These are phyloP conservation scores for Podospora pseudoanserina DNA, from an alignment of 495 filamentous ascomycete genomes.

Conservation along the genomic window DNA sequence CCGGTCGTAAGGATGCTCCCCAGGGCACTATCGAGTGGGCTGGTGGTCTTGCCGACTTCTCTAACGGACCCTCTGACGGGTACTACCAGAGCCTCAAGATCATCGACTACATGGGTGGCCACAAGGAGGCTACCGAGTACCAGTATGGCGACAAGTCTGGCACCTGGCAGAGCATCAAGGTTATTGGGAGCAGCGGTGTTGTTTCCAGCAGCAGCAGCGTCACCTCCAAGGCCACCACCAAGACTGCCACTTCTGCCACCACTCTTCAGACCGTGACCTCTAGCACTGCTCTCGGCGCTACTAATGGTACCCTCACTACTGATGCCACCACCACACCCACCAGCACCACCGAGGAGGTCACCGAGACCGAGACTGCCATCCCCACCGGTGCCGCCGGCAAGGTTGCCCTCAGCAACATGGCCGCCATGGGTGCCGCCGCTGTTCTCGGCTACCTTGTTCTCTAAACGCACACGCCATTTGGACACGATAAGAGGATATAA, in stretches of 20 bases:
- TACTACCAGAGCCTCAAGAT: slow-evolving; percentile 75
- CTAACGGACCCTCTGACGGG: slow-evolving; percentile 75
- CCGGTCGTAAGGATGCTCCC: slow-evolving; percentile 63
- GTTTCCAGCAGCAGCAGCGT: slow-evolving; percentile 47
- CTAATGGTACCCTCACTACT: slow-evolving; percentile 20
- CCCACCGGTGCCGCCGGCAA: slow-evolving; percentile 26
- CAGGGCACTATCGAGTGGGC: slow-evolving; percentile 86
- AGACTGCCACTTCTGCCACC: slow-evolving; percentile 25
- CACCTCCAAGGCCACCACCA: slow-evolving; percentile 26
- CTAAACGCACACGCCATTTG: slow-evolving; percentile 18
- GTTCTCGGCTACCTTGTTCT: slow-evolving; percentile 29
- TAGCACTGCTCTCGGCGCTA: slow-evolving; percentile 14
- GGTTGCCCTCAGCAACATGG: slow-evolving; percentile 22
- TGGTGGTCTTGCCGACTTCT: slow-evolving; percentile 74
- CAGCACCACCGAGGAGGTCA: neutral
- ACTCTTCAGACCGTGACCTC: slow-evolving; percentile 18
- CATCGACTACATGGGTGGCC: slow-evolving; percentile 84
- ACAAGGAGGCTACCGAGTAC: slow-evolving; percentile 61
- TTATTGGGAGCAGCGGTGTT: slow-evolving; percentile 65
- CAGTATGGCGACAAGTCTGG: slow-evolving; percentile 69
- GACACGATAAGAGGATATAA: neutral
- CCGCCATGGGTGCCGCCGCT: slow-evolving; percentile 27
- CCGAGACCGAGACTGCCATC: slow-evolving; percentile 1
- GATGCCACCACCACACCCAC: slow-evolving; percentile 15
- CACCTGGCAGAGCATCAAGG: slow-evolving; percentile 71